Percentiles rank a stretch among this genome's conserved stretches.
Conservation (phyloP, 371 early-diverging fungal species). For the Mucor mucedo region DNA sequence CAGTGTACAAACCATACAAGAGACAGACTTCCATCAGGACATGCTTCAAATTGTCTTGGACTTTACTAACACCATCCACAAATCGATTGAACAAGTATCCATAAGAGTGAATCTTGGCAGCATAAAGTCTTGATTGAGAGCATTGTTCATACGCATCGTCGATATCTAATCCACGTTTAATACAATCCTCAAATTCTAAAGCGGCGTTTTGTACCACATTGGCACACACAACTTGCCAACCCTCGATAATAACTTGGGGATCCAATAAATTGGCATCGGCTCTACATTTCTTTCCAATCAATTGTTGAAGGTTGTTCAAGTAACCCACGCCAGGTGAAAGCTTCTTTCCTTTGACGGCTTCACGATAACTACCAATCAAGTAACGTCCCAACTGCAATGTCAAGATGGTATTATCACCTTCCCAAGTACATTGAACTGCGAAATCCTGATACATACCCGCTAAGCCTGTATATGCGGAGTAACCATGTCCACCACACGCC, state of each 20-base stretch:
- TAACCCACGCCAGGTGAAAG: slow-evolving; percentile 84
- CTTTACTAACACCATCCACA: slow-evolving; percentile 70
- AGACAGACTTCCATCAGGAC: slow-evolving; percentile 71
- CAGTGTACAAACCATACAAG: slow-evolving; percentile 84
- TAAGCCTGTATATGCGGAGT: slow-evolving; percentile 89
- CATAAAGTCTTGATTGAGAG: slow-evolving; percentile 81
- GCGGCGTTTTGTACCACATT: slow-evolving; percentile 85
- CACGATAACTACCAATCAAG: slow-evolving; percentile 81
- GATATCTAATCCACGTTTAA: slow-evolving; percentile 68
- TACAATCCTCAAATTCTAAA: slow-evolving; percentile 73
- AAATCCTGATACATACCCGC: slow-evolving; percentile 88
- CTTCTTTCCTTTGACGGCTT: slow-evolving; percentile 75
- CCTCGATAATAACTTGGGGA: slow-evolving; percentile 73
- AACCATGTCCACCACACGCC: slow-evolving; percentile 91
- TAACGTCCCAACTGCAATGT: slow-evolving; percentile 91
- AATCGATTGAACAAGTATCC: slow-evolving; percentile 89
- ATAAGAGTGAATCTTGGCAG: slow-evolving; percentile 85
- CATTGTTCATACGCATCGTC: slow-evolving; percentile 89
- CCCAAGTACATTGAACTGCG: slow-evolving; percentile 95
- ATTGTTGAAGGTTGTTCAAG: slow-evolving; percentile 62
- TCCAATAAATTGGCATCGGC: slow-evolving; percentile 58
- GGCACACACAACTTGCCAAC: slow-evolving; percentile 85
- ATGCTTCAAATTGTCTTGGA: slow-evolving; percentile 49
- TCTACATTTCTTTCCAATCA: slow-evolving; percentile 62
- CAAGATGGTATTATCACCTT: slow-evolving; percentile 90